These are phyloP conservation scores for Ustilago bromivora DNA, from an alignment of 1,284 basidiomycete genomes.

Conservation along the genomic window DNA sequence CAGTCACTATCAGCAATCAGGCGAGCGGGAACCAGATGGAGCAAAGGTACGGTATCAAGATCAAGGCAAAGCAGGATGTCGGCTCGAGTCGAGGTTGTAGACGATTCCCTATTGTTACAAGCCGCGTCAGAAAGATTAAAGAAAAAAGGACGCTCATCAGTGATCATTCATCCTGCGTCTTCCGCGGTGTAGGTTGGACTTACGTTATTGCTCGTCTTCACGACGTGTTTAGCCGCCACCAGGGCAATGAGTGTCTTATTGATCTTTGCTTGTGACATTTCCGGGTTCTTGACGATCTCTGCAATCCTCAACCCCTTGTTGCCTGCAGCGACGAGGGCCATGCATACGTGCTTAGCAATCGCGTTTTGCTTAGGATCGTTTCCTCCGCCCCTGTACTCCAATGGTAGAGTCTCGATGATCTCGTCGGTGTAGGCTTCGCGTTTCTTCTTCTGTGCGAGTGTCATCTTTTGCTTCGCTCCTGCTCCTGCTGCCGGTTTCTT, in stretches of 20 bases:
- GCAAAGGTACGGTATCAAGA: background rate
- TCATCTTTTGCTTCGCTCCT: constrained; percentile 76
- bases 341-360: constrained; percentile 61
- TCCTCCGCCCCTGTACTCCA: constrained; percentile 82
- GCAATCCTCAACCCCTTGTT: constrained; percentile 71
- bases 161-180: background rate
- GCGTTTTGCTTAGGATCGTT: constrained; percentile 75
- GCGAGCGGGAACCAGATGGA: background rate
- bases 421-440: constrained; percentile 69
- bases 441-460: constrained; percentile 82
- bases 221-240: constrained; percentile 85
- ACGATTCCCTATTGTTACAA: constrained; percentile 58
- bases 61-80: constrained; percentile 55
- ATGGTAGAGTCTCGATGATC: constrained; percentile 81
- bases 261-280: constrained; percentile 85
- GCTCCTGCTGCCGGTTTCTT: constrained; percentile 21
- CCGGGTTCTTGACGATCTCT: constrained; percentile 82
- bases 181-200: constrained; percentile 42
- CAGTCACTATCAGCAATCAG: background rate
- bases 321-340: constrained; percentile 62
- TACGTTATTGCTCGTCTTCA: constrained; percentile 74
- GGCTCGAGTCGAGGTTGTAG: constrained; percentile 58
- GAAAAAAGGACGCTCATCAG: background rate
- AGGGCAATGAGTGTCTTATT: constrained; percentile 93
- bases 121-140: background rate